Conservation (phyloP, 2,329 filamentous ascomycete species). For the Lasiodiplodia sp. region DNA sequence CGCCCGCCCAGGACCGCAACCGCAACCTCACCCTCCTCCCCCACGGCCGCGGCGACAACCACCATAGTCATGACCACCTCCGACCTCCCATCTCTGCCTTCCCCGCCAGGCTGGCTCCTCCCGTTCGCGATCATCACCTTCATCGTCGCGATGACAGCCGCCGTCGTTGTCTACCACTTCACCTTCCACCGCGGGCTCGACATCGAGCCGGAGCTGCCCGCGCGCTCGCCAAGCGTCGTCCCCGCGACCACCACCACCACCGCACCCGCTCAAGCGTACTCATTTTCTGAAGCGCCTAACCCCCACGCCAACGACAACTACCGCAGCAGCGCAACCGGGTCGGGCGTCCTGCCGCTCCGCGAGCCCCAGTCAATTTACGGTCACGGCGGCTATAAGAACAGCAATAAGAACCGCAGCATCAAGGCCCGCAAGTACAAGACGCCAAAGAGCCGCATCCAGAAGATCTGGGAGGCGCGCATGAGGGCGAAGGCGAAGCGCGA, state of each 20-base stretch:
- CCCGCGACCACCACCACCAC: background rate
- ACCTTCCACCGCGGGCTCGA: background rate
- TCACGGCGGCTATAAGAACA: no score
- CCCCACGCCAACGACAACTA: background rate
- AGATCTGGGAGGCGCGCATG: slow-evolving; percentile 1
- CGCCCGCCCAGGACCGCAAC: background rate
- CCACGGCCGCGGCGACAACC: no score
- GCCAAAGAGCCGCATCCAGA: slow-evolving; percentile 6
- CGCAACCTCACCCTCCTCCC: background rate
- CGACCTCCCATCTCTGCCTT: background rate
- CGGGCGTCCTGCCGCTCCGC: background rate
- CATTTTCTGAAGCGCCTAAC: background rate
- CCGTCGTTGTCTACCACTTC: background rate
- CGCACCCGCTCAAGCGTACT: background rate
- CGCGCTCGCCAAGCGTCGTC: background rate
- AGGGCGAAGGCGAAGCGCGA: background rate
- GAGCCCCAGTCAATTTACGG: no score
- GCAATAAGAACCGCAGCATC: background rate
- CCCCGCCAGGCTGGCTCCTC: background rate
- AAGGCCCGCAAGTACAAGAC: background rate
- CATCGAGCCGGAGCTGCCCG: background rate
- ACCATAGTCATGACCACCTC: background rate
- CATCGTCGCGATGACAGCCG: background rate
- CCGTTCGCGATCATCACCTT: background rate
- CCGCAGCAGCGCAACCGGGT: no score